Evolutionary conservation across 129 eudicot genomes (phyloP), one percentile per base, ranked within the genome.

Genomic region (Escallonia rubra): DNA sequence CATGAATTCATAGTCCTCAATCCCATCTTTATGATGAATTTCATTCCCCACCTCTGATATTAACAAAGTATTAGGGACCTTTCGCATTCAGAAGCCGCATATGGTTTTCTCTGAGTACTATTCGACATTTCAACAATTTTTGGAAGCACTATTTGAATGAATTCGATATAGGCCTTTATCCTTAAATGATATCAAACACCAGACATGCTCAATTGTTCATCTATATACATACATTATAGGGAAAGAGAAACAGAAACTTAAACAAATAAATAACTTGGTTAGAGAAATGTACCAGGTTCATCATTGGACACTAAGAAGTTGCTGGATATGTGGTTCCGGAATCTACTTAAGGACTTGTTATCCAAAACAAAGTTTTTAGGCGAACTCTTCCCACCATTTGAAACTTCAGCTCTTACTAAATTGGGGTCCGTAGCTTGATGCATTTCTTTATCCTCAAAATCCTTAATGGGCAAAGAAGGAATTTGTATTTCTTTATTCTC

Each of bases 271-370:
- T 38, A 64, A 64, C 16, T 49, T 64, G 45, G 43, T 38, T 14
- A 42, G 52, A 16, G 54, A 55, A 8, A 51, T 39, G 5, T 62
- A 82, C 87, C 88, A 69, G 80, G 44, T 50, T 72, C 71, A n/a
- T 7, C 67, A 67, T 56, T 46, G 34, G 5, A 6, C 10, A 48
- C 46, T 23, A 51, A 14, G 15, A 4, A 3, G 41, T 23, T 34
- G 41, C 41, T 16, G 34, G 64, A 53, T 16, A 8, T 60, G 5
- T 57, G 60, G 11, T 67, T 58, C 12, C 38, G 72, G 61, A 15
- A 39, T 38, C 23, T 2, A 42, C 55, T 61, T 7, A 8, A 53
- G 13, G 65, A 70, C 57, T 45, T 66, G 43, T 67, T 43, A 10
- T 51, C 63, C 12, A 39, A 39, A 41, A 15, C 11, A n/a, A 39